Conservation (phyloP, 139 green algal genomes). For the Penium margaritaceum region DNA sequence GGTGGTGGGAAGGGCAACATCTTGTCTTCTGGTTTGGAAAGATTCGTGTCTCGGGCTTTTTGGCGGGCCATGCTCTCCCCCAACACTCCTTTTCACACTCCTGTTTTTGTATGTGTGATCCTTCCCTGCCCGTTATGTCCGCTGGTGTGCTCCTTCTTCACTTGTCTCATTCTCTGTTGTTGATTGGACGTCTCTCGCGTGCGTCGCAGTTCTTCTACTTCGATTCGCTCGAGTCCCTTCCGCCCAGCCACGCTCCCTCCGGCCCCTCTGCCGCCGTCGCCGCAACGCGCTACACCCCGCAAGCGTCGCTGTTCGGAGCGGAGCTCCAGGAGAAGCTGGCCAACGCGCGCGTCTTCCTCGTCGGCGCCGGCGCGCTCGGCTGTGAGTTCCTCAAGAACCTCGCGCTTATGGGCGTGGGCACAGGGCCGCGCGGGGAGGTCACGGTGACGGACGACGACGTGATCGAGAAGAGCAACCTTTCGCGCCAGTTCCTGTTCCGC, state of each 20-base stretch:
- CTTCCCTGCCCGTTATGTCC: too few species aligned
- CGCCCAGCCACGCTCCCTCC: constrained; percentile 42
- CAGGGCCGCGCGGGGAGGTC: constrained; percentile 37
- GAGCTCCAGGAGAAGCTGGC: constrained; percentile 57
- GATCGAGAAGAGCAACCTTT: constrained; percentile 96
- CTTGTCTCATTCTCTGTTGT: too few species aligned
- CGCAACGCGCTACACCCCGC: constrained; percentile 74
- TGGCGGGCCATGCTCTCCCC: too few species aligned
- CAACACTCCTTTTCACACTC: too few species aligned
- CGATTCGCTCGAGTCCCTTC: constrained; percentile 45
- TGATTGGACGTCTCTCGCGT: not conserved
- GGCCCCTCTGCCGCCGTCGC: too few species aligned
- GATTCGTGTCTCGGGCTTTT: too few species aligned
- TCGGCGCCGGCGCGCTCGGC: constrained; percentile 88
- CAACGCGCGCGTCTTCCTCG: constrained; percentile 79
- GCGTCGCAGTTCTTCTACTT: constrained; percentile 57
- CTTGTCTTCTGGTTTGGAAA: too few species aligned
- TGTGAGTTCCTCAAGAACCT: constrained; percentile 99
- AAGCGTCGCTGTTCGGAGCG: constrained; percentile 79
- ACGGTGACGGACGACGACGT: constrained; percentile 93
- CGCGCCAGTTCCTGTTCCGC: constrained; percentile 92
- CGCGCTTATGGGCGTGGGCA: constrained; percentile 84
- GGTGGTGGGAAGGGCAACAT: too few species aligned
- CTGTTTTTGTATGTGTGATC: too few species aligned
- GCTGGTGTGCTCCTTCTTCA: too few species aligned